Base-by-base conservation (phyloP, 1,284 basidiomycete genomes). In the Pyrrhoderma lamaoense region DNA sequence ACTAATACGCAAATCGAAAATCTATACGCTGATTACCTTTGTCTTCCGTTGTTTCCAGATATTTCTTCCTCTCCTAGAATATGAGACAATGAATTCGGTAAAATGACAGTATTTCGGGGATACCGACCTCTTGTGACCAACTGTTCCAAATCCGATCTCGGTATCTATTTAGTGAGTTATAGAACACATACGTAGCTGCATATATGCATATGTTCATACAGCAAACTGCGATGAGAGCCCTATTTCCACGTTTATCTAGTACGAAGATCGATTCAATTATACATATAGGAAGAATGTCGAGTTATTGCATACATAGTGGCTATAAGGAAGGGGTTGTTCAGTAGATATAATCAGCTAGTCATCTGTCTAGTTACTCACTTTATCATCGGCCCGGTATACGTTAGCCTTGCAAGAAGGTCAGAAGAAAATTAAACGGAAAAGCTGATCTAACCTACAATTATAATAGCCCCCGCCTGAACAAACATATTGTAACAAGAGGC, bases 401-500 rank as follows among this genome's bases (percentile, higher is more conserved):
- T 75, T 71, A 47, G 21, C 56, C 65, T 66, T 47, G n/a, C 22
- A 36, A 42, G 3, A 46, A 14, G 8, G 36, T 21, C 44, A 38
- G 27, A 19, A 49, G n/a, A 22, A 5, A 31, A 31, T 11, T 5
- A 40, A 18, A 53, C 43, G n/a, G 37, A 16, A 14, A 44, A 21
- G 21, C 27, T 8, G 3, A 45, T 5, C 8, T 11, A 2, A 25
- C 68, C 72, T 54, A 78, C 76, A 54, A 73, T 71, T 36, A 75
- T 63, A 38, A 80, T 73, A 8, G 67, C 70, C 3, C 76, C 74
- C 0, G 73, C 72, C 60, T 81, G 79, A 8, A 81, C 77, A 59
- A 76, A 80, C 73, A 84, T 81, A 53, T 81, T 82, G 61, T 82
- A 82, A 40, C 80, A 62, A 1, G 66, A 69, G 8, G 78, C 78